Percentiles rank a stretch among this genome's conserved stretches.
phyloP scores from a whole-genome alignment of 2,329 filamentous ascomycete genomes.

The Apiospora marii region DNA sequence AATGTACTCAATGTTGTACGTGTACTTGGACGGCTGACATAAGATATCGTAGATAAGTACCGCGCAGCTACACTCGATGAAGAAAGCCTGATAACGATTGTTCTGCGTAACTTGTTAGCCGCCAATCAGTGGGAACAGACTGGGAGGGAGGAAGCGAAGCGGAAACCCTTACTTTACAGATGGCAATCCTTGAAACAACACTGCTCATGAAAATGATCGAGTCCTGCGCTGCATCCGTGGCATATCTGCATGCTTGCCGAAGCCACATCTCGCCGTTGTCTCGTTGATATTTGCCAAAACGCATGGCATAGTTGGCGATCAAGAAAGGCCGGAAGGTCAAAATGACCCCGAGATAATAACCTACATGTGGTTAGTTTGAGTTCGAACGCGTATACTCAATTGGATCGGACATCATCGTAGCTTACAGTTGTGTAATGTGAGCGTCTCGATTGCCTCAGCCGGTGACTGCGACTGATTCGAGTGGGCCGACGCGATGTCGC shows the following conservation, averaged over 20 bases:
- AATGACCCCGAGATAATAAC: constrained; percentile 35
- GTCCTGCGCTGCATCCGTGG: constrained; percentile 42
- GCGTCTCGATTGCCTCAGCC: constrained; percentile 26
- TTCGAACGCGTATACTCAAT: background rate
- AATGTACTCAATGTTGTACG: constrained; percentile 41
- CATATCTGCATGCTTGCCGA: constrained; percentile 40
- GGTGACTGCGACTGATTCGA: constrained; percentile 14
- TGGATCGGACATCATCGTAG: background rate
- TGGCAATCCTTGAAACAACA: constrained; percentile 28
- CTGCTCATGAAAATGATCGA: constrained; percentile 34
- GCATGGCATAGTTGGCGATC: constrained; percentile 35
- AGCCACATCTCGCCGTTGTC: constrained; percentile 39
- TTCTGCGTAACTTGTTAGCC: background rate
- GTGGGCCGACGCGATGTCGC: constrained; percentile 32
- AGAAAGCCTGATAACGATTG: constrained; percentile 37
- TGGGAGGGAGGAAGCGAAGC: too few species aligned
- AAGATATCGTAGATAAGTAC: constrained; percentile 42
- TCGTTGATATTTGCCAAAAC: constrained; percentile 24
- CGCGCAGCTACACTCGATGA: constrained; percentile 40
- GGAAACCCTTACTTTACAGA: constrained; percentile 26
- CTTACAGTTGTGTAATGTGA: constrained; percentile 33
- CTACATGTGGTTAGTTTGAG: constrained; percentile 19
- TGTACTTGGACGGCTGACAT: constrained; percentile 39
- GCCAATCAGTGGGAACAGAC: background rate
- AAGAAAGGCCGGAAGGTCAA: constrained; percentile 38